phyloP scores from a whole-genome alignment of 345 rosid species.

The Syzygium grande region DNA sequence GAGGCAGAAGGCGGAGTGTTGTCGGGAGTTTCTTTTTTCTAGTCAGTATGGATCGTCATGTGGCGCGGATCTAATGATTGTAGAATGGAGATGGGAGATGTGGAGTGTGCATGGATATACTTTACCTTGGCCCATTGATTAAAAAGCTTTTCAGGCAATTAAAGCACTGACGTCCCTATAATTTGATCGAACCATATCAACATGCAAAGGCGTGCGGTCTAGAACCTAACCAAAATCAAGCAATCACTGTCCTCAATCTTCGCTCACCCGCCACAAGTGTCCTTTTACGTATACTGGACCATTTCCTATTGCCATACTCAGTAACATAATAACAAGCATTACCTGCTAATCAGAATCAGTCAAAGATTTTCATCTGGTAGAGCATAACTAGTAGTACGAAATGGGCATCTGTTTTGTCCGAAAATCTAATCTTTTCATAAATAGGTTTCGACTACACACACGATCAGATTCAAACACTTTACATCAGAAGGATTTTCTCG shows the following conservation, averaged over 20 bases:
- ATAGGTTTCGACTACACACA: background rate
- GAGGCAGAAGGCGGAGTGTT: background rate
- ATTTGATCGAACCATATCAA: background rate
- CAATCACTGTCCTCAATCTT: background rate
- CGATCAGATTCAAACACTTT: background rate
- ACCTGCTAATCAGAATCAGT: background rate
- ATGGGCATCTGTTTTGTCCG: background rate
- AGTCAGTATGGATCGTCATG: background rate
- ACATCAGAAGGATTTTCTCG: background rate
- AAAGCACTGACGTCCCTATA: background rate
- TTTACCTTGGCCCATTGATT: background rate
- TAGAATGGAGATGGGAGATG: background rate
- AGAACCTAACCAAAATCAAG: background rate
- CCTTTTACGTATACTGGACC: background rate
- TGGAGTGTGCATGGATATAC: background rate
- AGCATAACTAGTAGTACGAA: background rate
- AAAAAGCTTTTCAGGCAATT: background rate
- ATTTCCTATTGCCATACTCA: background rate
- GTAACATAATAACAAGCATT: background rate
- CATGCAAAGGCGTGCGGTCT: background rate
- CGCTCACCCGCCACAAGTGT: background rate
- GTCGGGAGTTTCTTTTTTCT: background rate
- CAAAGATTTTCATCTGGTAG: background rate
- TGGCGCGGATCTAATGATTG: background rate
- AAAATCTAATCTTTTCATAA: background rate